Base-by-base conservation (phyloP, 345 rosid species). In the Eucalyptus caleyi region DNA sequence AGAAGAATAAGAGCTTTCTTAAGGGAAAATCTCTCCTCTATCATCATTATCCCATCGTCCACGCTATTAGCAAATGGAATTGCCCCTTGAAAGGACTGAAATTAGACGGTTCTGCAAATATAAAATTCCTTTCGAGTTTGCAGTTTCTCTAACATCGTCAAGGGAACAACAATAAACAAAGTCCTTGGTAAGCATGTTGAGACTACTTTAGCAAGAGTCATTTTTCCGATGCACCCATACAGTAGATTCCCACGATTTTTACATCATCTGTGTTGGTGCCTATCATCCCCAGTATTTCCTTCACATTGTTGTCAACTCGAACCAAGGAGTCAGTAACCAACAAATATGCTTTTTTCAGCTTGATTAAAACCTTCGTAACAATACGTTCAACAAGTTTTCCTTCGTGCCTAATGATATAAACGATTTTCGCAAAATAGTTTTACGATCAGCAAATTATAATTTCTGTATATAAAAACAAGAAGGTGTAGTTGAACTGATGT, bases 11-110 rank as follows among this genome's bases (percentile, higher is more conserved):
- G 65, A 59, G 1, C 65, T 11, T 59, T 59, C n/a, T 10, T 26
- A 59, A 0, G 0, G 65, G 65, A 59, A 59, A 59, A 1, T 59
- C 65, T 59, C 65, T 59, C 15, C n/a, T 59, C 65, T 59, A 24
- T 59, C 65, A 26, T 0, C 15, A 0, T 59, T 26, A 59, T 59
- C 65, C 65, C 65, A 0, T 59, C 6, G 1, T 59, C n/a, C 4
- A 24, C 0, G 27, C n/a, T 0, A 56, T 56, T 10, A 56, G 13
- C 30, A 56, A 2, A 24, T 59, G 30, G 65, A 56, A 56, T 1
- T 59, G 65, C 65, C 0, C 0, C 3, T 59, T 9, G 65, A 59
- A 59, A 59, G 65, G 7, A 0, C 30, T 59, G 30, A 59, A 59
- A 59, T 5, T 24, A 24, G 27, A 23, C 2, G 30, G 14, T 59